Conservation (phyloP, 2,329 filamentous ascomycete genomes). For the Tolypocladium tundrense region DNA sequence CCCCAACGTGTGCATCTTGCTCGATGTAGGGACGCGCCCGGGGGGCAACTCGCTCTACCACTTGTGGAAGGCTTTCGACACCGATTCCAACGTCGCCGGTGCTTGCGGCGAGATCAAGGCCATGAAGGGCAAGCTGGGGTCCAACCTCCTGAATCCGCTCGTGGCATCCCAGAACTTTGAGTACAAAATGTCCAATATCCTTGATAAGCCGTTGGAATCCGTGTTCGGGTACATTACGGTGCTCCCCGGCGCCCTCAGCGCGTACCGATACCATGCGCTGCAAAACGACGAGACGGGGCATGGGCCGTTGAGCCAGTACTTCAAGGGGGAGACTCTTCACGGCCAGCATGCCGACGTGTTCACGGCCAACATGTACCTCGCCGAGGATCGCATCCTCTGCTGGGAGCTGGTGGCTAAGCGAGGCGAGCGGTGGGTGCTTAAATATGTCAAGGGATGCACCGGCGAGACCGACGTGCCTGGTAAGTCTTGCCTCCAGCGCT, state of each 20-base stretch:
- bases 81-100: slow-evolving; percentile 92
- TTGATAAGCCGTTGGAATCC: slow-evolving; percentile 93
- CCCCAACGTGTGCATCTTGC: slow-evolving; percentile 91
- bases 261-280: slow-evolving; percentile 89
- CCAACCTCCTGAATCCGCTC: slow-evolving; percentile 81
- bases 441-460: slow-evolving; percentile 93
- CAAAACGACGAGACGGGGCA: slow-evolving; percentile 96
- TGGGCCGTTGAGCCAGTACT: slow-evolving; percentile 92
- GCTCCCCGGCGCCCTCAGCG: slow-evolving; percentile 84
- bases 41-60: slow-evolving; percentile 89
- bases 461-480: slow-evolving; percentile 97
- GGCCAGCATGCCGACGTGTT: slow-evolving; percentile 95
- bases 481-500: slow-evolving; percentile 32
- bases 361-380: slow-evolving; percentile 92
- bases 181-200: slow-evolving; percentile 99
- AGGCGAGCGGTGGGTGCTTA: slow-evolving; percentile 90
- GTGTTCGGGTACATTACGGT: slow-evolving; percentile 99
- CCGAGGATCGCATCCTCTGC: slow-evolving; percentile 81
- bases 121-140: slow-evolving; percentile 78
- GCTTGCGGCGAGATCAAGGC: slow-evolving; percentile 97
- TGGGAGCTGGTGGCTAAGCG: slow-evolving; percentile 95
- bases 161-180: slow-evolving; percentile 98
- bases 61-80: slow-evolving; percentile 97
- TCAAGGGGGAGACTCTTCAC: slow-evolving; percentile 96
- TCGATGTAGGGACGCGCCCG: slow-evolving; percentile 92